These are phyloP conservation scores for Massarina eburnea DNA, from an alignment of 2,329 filamentous ascomycete species.

Conservation along the genomic window DNA sequence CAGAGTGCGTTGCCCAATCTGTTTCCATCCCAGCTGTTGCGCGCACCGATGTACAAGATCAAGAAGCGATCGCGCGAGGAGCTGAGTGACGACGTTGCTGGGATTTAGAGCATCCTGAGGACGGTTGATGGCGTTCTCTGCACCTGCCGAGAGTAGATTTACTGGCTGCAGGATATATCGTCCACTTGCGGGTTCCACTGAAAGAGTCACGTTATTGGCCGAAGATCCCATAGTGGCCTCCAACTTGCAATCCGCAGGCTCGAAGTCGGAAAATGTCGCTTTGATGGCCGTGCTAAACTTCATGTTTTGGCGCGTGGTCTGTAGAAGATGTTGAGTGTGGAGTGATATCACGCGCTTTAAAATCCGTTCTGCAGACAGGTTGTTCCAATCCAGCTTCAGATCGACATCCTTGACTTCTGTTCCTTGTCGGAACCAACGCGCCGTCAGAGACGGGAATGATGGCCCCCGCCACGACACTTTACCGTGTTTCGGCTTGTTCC, in stretches of 20 bases:
- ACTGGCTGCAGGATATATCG: slow-evolving; percentile 67
- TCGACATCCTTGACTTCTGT: slow-evolving; percentile 70
- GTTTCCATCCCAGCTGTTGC: slow-evolving; percentile 67
- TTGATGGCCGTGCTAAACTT: slow-evolving; percentile 61
- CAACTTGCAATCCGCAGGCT: slow-evolving; percentile 69
- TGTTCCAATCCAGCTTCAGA: slow-evolving; percentile 66
- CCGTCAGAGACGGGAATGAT: slow-evolving; percentile 48
- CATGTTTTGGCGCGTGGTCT: slow-evolving; percentile 58
- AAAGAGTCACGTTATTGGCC: slow-evolving; percentile 59
- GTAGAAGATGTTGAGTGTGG: slow-evolving; percentile 73
- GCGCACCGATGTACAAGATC: slow-evolving; percentile 64
- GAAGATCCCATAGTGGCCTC: slow-evolving; percentile 69
- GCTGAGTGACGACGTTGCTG: slow-evolving; percentile 58
- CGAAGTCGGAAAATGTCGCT: slow-evolving; percentile 59
- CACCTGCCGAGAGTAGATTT: slow-evolving; percentile 43
- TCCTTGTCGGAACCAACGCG: slow-evolving; percentile 84
- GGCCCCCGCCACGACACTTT: slow-evolving; percentile 39
- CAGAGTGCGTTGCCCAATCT: slow-evolving; percentile 27
- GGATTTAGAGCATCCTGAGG: slow-evolving; percentile 61
- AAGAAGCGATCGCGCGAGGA: slow-evolving; percentile 63
- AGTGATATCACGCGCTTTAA: slow-evolving; percentile 73
- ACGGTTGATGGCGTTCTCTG: slow-evolving; percentile 67
- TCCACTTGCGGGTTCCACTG: slow-evolving; percentile 79
- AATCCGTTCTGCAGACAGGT: slow-evolving; percentile 73
- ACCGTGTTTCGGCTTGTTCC: slow-evolving; percentile 52